Base-by-base conservation (phyloP, 2,329 filamentous ascomycete species). In the Tolypocladium nubicola region DNA sequence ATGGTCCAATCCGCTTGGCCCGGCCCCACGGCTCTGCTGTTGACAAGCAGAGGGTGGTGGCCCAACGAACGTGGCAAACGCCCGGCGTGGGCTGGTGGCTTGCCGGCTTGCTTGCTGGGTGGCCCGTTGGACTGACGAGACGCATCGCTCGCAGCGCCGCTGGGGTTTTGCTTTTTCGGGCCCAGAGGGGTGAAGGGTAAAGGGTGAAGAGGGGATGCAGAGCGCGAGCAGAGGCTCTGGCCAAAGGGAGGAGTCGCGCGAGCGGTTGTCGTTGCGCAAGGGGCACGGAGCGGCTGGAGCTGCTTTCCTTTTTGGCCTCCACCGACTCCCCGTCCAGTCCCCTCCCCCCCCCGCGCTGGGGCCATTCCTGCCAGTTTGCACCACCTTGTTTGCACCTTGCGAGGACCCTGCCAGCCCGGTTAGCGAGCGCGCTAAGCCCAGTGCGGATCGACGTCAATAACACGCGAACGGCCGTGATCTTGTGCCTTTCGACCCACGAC, bases 231-330 rank as follows among this genome's bases (percentile, higher is more conserved):
- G 26, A 49, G 45, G 30, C 30, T 26, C 26, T 26, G 30, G 35
- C 35, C 35, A 37, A 11, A 37, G 35, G 49, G 30, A 19, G 49
- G 23, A 52, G 30, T 13, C 16, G 19, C n/a, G 33, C 26, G 33
- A 35, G 33, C 26, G 23, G 19, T 8, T 23, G 54, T 30, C 37
- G 55, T 56, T 37, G 58, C 43, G 60, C 60, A 59, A 61, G 60
- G 60, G 60, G 54, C 60, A 54, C 26, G n/a, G 26, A 49, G 60
- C 39, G 58, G 52, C 50, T 41, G 40, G 33, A 30, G 47, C 49
- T 38, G 38, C 39, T 9, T 55, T 52, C n/a, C 43, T 52, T 57
- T 57, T 49, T 52, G 21, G 33, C 38, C 23, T 43, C 35, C 35
- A 23, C 50, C n/a, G 23, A 23, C 33, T 16, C 8, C 21, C 19